These are phyloP conservation scores for Bombardia bombarda DNA, from an alignment of 495 filamentous ascomycete species.

Conservation along the genomic window DNA sequence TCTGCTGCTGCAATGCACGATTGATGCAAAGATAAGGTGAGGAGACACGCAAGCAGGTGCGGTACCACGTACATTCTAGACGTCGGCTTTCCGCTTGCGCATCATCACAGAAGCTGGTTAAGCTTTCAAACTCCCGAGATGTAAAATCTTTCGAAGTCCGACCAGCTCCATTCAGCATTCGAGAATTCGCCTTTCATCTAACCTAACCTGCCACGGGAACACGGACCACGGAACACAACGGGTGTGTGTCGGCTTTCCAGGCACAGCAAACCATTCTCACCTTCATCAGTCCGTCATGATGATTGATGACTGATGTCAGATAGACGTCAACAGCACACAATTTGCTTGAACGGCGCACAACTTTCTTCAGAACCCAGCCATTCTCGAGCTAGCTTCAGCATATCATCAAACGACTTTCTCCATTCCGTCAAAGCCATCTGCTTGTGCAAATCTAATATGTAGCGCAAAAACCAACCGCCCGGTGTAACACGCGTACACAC, in stretches of 20 bases:
- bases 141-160: too few relatives aligned
- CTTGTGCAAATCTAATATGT: neutral
- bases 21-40: conserved; percentile 12
- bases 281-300: neutral
- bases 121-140: neutral
- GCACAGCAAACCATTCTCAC: neutral
- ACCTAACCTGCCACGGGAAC: too few relatives aligned
- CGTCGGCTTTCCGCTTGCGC: too few relatives aligned
- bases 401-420: too few relatives aligned
- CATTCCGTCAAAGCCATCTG: too few relatives aligned
- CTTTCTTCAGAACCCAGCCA: too few relatives aligned
- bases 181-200: too few relatives aligned
- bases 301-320: conserved; percentile 1
- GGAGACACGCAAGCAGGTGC: conserved; percentile 1
- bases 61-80: conserved; percentile 2
- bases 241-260: neutral
- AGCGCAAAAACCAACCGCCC: neutral
- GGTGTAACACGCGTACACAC: neutral
- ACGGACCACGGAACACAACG: neutral
- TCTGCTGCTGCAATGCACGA: conserved; percentile 18
- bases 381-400: too few relatives aligned
- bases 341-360: neutral
- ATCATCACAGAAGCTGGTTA: too few relatives aligned
- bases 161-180: too few relatives aligned
- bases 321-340: neutral